Base-by-base conservation (phyloP, 108 stramenopile species). In the Pseudonitzschia multistriata region DNA sequence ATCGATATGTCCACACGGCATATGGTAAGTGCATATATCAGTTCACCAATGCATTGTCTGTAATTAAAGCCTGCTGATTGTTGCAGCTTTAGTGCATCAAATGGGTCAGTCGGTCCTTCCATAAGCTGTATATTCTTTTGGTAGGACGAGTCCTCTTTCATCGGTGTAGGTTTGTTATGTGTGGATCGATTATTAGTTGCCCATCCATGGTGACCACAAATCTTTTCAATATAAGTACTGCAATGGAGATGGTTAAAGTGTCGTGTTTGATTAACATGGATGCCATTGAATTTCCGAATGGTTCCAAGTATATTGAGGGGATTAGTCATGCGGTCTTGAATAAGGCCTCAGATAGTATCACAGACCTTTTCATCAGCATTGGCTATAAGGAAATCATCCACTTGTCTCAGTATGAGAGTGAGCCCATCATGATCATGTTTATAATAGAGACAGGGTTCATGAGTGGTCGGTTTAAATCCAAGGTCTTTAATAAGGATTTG, bases 21-120 rank as follows among this genome's bases (percentile, higher is more conserved):
- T 2, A 65, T 68, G 1, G 66, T 57, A 50, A 78, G 55, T 0
- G 77, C 77, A 35, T 64, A 78, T 11, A 73, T 79, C 2, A 79
- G 25, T 49, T 74, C 78, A 3, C 77, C 77, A 29, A 73, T 61
- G 24, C 42, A 67, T 39, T 60, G 37, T 0, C 67, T 57, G 37
- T 78, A 78, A 31, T 29, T 49, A 52, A 53, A 78, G 34, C 14
- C 57, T 29, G 66, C 37, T 37, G 5, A 37, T 5, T 37, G 68
- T 29, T 60, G 33, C 10, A 73, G 42, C 3, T 48, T n/a, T n/a
- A n/a, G n/a, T n/a, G n/a, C 24, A 30, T 13, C 29, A 69, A 60
- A 40, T 25, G 47, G 0, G 27, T 49, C 15, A 52, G 34, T 14
- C 17, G 2, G 70, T 3, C 50, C 67, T 21, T 33, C 8, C 6